Evolutionary conservation across 2,329 filamentous ascomycete genomes (phyloP).

Genomic region (Sclerotinia subarctica): DNA sequence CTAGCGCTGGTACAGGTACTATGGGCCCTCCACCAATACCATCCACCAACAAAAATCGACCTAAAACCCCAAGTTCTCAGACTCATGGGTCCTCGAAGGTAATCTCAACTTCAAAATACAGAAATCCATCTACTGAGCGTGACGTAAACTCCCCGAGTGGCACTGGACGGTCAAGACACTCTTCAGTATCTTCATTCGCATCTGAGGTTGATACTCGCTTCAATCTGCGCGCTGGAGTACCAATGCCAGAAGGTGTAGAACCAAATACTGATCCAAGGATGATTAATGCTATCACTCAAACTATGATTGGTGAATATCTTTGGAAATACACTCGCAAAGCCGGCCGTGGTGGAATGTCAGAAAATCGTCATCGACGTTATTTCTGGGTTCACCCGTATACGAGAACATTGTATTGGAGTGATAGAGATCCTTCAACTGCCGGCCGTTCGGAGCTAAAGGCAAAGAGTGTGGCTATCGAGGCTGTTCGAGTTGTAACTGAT

Average conservation of each 20-base stretch:
- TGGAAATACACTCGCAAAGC: conserved; percentile 99
- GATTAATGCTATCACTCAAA: conserved; percentile 98
- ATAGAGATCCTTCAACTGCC: conserved; percentile 76
- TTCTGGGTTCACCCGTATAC: conserved; percentile 99
- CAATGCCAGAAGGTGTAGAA: conserved; percentile 57
- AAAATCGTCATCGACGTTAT: conserved; percentile 87
- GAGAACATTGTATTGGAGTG: conserved; percentile 93
- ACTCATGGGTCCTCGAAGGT: conserved; percentile 40
- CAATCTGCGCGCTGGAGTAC: conserved; percentile 64
- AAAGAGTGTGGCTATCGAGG: conserved; percentile 94
- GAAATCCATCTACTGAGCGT: conserved; percentile 48
- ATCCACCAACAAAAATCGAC: conserved; percentile 60
- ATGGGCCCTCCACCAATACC: conserved; percentile 88
- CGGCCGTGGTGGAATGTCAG: conserved; percentile 83
- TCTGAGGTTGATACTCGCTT: conserved; percentile 92
- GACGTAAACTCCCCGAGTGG: conserved; percentile 49
- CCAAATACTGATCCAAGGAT: conserved; percentile 86
- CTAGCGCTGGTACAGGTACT: conserved; percentile 39
- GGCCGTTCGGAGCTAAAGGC: conserved; percentile 70
- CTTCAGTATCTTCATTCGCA: conserved; percentile 91
- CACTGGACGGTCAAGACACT: conserved; percentile 56
- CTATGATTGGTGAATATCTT: conserved; percentile 97
- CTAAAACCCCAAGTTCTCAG: conserved; percentile 58
- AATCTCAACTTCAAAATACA: conserved; percentile 49
- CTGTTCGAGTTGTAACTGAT: conserved; percentile 82